A percentile compares a stretch with the other conserved stretches of the same genome.
These are phyloP conservation scores for Candida sp. DNA, from an alignment of 1,139 yeast genomes.

Conservation along the genomic window DNA sequence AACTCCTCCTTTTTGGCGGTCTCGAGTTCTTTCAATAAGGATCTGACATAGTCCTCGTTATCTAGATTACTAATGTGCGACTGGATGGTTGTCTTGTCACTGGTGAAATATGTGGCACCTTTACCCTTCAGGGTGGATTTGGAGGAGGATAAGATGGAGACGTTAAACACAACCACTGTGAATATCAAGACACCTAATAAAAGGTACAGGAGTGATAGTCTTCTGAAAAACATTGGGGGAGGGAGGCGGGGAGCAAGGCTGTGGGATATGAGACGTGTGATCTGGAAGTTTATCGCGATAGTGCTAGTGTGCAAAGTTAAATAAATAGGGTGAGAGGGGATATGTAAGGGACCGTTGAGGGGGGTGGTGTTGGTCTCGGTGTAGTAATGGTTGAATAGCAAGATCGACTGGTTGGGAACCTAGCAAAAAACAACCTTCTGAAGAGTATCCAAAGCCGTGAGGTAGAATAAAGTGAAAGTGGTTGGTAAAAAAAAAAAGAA, in stretches of 20 bases:
- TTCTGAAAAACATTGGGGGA: conserved; percentile 8
- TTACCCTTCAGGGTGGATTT: neutral
- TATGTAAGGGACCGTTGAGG: too few species aligned
- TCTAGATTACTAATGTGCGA: conserved; percentile 14
- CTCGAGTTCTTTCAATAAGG: conserved; percentile 16
- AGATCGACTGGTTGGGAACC: neutral
- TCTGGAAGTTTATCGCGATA: neutral
- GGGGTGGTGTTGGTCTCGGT: neutral
- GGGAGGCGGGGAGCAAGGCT: neutral
- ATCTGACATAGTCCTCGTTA: conserved; percentile 10
- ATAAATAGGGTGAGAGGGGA: too few species aligned
- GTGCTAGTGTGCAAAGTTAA: neutral
- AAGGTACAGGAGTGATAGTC: conserved; percentile 14
- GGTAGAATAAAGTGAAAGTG: neutral
- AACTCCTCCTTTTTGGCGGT: conserved; percentile 15
- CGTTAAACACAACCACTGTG: conserved; percentile 12
- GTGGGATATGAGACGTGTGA: neutral
- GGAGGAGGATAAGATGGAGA: conserved; percentile 11
- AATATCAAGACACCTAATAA: conserved; percentile 12
- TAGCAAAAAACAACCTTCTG: too few species aligned
- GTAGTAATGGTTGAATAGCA: neutral
- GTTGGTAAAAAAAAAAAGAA: neutral
- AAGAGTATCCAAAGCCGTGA: neutral
- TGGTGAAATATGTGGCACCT: conserved; percentile 14
- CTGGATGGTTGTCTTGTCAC: conserved; percentile 12